phyloP scores from a whole-genome alignment of 345 rosid genomes.

The Rhodamnia argentea region DNA sequence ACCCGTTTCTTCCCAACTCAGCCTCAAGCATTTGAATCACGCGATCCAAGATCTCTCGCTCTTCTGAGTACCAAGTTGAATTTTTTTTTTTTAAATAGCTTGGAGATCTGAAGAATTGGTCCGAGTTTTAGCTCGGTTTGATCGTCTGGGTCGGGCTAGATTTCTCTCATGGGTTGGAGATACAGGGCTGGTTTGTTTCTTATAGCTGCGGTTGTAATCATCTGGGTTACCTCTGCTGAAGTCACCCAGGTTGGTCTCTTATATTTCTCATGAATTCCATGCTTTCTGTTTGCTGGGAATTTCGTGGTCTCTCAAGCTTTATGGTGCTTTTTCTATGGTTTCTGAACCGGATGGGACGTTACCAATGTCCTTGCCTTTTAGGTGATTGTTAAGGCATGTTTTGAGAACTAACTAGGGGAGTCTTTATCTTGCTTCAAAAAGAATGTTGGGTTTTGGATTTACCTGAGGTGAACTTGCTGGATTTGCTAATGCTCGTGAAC shows the following conservation, averaged over 20 bases:
- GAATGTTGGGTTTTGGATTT: neutral
- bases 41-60: neutral
- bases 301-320: neutral
- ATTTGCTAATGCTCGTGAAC: neutral
- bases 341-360: neutral
- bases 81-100: neutral
- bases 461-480: neutral
- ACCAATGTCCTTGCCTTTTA: neutral
- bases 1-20: neutral
- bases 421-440: neutral
- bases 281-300: neutral
- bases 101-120: constrained; percentile 1
- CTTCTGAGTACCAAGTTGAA: neutral
- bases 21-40: neutral
- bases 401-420: neutral
- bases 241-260: constrained; percentile 60
- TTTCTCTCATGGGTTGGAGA: constrained; percentile 59
- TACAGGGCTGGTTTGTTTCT: constrained; percentile 83
- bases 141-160: constrained; percentile 1
- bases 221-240: constrained; percentile 89
- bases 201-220: constrained; percentile 80
- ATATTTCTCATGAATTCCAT: neutral
- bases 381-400: neutral
- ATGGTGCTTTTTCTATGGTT: neutral
- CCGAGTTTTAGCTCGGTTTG: neutral